These are phyloP conservation scores for Macrolepiota fuliginosa DNA, from an alignment of 768 basidiomycete species.

Conservation along the genomic window DNA sequence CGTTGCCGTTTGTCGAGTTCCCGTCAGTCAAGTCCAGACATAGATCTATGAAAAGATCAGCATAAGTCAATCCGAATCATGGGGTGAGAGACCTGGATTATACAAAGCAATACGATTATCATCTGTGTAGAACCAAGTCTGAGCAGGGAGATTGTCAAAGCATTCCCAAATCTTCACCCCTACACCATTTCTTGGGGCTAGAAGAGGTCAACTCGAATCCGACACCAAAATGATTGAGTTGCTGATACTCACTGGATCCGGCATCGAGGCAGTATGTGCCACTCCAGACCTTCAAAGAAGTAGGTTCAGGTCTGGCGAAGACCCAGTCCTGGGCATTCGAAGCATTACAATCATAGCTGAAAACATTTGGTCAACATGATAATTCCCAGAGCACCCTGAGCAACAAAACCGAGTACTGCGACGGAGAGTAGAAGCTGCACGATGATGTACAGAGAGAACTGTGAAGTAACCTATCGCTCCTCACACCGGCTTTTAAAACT, in stretches of 20 bases:
- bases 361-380: background rate
- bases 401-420: background rate
- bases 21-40: conserved; percentile 21
- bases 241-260: conserved; percentile 24
- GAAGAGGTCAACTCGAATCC: background rate
- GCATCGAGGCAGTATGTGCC: conserved; percentile 33
- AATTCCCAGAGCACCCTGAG: background rate
- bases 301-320: conserved; percentile 21
- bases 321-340: conserved; percentile 31
- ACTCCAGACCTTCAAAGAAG: background rate
- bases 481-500: background rate
- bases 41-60: conserved; percentile 3
- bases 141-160: conserved; percentile 20
- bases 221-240: background rate
- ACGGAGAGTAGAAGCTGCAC: background rate
- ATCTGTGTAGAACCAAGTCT: conserved; percentile 24
- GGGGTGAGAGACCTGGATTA: conserved; percentile 11
- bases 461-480: background rate
- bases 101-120: conserved; percentile 22
- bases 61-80: background rate
- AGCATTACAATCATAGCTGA: conserved; percentile 34
- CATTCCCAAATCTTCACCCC: conserved; percentile 24
- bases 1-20: conserved; percentile 12
- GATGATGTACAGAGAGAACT: background rate
- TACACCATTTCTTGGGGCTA: conserved; percentile 13